These are phyloP conservation scores for Phytophthora chlamydospora DNA, from an alignment of 352 stramenopile genomes.

Conservation along the genomic window DNA sequence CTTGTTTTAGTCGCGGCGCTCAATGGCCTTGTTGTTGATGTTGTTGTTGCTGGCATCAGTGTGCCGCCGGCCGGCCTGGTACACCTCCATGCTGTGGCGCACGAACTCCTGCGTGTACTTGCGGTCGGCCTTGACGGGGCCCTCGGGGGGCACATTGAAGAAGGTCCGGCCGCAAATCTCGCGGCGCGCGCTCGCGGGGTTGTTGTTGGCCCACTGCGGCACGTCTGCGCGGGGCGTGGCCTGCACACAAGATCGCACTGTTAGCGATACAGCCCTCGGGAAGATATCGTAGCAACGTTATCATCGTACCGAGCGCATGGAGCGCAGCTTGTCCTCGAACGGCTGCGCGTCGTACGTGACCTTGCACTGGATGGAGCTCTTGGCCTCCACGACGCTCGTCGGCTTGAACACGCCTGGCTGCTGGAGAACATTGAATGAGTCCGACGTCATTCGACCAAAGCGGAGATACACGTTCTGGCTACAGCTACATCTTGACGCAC, in stretches of 20 bases:
- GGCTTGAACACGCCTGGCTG: slow-evolving; percentile 56
- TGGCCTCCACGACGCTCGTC: slow-evolving; percentile 52
- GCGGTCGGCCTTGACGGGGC: slow-evolving; percentile 57
- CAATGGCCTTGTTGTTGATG: slow-evolving; percentile 7
- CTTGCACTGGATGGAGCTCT: slow-evolving; percentile 59
- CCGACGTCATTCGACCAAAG: slow-evolving; percentile 6
- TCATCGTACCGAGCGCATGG: slow-evolving; percentile 44
- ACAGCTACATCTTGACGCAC: slow-evolving; percentile 14
- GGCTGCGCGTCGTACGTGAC: slow-evolving; percentile 59
- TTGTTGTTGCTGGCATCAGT: background rate
- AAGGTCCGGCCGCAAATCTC: slow-evolving; percentile 51
- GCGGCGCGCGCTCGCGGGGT: slow-evolving; percentile 44
- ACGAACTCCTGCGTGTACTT: slow-evolving; percentile 77
- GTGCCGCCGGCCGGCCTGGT: slow-evolving; percentile 40
- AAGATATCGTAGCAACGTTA: no score
- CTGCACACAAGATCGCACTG: slow-evolving; percentile 26
- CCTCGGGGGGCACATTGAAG: slow-evolving; percentile 58
- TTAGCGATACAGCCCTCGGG: no score
- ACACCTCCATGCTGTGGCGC: slow-evolving; percentile 52
- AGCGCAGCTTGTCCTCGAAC: slow-evolving; percentile 45
- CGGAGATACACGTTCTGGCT: background rate
- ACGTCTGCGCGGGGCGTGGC: slow-evolving; percentile 31
- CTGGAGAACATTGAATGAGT: slow-evolving; percentile 5
- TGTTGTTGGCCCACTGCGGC: slow-evolving; percentile 57
- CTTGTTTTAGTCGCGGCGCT: slow-evolving; percentile 7